Conservation (phyloP, 208 protist genomes). For the Novymonas esmeraldas region DNA sequence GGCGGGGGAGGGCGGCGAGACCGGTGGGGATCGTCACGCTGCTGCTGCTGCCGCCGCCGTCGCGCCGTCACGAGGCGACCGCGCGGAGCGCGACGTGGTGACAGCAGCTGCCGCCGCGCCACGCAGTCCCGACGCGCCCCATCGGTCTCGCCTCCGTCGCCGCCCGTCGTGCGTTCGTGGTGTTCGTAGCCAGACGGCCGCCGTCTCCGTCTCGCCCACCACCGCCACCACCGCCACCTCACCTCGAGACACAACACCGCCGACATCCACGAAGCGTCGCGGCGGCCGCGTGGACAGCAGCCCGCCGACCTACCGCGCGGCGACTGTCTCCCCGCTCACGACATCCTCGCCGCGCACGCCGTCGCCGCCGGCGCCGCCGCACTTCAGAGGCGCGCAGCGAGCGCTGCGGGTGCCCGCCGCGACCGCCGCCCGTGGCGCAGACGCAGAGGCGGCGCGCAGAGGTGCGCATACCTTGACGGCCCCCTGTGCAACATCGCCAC, state of each 20-base stretch:
- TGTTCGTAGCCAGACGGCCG: neutral
- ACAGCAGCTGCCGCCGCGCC: neutral
- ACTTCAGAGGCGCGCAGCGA: neutral
- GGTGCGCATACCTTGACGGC: neutral
- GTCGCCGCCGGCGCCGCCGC: neutral
- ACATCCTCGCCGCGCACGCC: constrained; percentile 14
- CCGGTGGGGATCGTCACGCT: no score
- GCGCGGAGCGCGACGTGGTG: neutral
- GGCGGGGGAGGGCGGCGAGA: neutral
- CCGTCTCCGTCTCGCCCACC: neutral
- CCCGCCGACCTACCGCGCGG: constrained; percentile 25
- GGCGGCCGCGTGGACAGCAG: constrained; percentile 6
- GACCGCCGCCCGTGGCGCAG: no score
- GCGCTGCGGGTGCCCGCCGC: neutral
- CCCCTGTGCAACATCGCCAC: constrained; percentile 7
- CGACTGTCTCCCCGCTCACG: constrained; percentile 24
- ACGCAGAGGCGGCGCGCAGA: neutral
- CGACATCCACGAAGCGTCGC: neutral
- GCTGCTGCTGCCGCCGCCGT: no score
- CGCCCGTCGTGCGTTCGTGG: constrained; percentile 17
- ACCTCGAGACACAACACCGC: neutral
- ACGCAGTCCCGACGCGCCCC: neutral
- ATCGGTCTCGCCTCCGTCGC: neutral
- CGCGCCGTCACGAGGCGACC: no score
- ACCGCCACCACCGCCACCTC: constrained; percentile 1